Conservation (phyloP, 1,139 yeast species). For the Geotrichum aggregatum region DNA sequence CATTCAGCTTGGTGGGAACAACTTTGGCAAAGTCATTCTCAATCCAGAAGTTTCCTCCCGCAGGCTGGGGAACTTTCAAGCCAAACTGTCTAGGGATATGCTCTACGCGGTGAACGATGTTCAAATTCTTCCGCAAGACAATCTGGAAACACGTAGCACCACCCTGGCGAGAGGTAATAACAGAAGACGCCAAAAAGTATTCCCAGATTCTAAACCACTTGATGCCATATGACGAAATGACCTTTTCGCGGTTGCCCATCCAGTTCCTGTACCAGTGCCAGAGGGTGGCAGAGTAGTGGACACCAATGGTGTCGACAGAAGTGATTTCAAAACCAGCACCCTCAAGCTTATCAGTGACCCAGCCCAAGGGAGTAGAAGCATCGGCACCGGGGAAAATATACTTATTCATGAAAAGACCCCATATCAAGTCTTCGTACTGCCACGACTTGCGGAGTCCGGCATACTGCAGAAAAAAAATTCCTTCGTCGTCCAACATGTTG, state of each 20-base stretch:
- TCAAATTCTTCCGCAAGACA: constrained; percentile 82
- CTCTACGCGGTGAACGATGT: constrained; percentile 77
- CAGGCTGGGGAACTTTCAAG: constrained; percentile 59
- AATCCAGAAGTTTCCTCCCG: constrained; percentile 49
- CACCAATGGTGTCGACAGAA: constrained; percentile 83
- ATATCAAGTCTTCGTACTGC: constrained; percentile 90
- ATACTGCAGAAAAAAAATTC: constrained; percentile 78
- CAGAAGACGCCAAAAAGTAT: constrained; percentile 75
- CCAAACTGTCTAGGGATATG: constrained; percentile 78
- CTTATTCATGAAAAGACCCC: constrained; percentile 97
- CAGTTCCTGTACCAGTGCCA: constrained; percentile 97
- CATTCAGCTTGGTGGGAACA: constrained; percentile 15
- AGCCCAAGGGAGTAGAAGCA: constrained; percentile 89
- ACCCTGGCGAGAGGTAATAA: constrained; percentile 87
- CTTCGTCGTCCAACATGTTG: constrained; percentile 88
- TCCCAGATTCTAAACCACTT: constrained; percentile 96
- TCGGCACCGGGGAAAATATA: constrained; percentile 97
- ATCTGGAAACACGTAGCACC: constrained; percentile 91
- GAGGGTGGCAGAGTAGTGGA: constrained; percentile 84
- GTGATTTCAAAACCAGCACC: constrained; percentile 83
- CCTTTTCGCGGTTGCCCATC: constrained; percentile 77
- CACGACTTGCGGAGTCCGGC: constrained; percentile 89
- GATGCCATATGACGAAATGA: constrained; percentile 73
- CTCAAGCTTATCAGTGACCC: constrained; percentile 73
- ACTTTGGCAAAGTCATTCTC: constrained; percentile 30